These are phyloP conservation scores for Anisodus acutangulus DNA, from an alignment of 257 asterid species.

Conservation along the genomic window DNA sequence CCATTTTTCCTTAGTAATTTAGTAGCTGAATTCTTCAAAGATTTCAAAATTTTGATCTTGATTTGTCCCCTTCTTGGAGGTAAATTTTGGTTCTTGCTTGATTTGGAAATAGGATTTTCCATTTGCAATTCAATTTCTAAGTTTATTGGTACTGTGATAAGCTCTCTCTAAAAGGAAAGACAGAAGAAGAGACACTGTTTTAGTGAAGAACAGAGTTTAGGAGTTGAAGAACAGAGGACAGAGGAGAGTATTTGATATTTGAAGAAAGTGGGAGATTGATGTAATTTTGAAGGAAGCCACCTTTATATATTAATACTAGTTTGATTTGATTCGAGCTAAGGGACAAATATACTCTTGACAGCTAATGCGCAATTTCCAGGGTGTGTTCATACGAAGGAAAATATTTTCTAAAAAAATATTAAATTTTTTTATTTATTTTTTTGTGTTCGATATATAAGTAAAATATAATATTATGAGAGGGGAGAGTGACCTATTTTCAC, in stretches of 20 bases:
- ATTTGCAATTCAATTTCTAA: background rate
- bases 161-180: no score
- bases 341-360: no score
- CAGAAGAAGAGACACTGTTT: background rate
- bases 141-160: no score
- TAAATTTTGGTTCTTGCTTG: background rate
- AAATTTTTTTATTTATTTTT: no score
- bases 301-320: background rate
- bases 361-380: no score
- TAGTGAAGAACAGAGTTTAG: background rate
- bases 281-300: background rate
- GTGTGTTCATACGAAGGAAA: no score
- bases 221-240: background rate
- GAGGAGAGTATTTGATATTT: background rate
- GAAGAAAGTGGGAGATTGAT: background rate
- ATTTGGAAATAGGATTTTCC: background rate
- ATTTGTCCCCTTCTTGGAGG: conserved; percentile 26
- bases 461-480: no score
- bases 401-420: no score
- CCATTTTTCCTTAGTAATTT: background rate
- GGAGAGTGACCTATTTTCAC: no score
- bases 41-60: background rate
- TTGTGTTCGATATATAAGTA: no score
- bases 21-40: background rate
- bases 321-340: no score